These are phyloP conservation scores for Hypsizygus marmoreus DNA, from an alignment of 768 basidiomycete genomes.

Conservation along the genomic window DNA sequence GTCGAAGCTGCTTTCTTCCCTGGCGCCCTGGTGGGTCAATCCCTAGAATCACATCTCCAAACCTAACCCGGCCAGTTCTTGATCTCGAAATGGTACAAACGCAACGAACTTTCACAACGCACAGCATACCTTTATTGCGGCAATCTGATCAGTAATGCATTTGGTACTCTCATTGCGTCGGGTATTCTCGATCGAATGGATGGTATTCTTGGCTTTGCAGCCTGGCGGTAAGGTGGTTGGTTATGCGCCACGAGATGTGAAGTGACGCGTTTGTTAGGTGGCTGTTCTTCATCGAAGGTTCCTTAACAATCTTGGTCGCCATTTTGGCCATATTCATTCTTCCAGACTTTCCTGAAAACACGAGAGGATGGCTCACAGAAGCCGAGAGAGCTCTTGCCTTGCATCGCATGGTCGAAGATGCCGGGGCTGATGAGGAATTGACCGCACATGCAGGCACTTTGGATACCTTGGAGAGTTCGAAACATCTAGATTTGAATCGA, in stretches of 20 bases:
- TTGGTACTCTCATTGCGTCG: constrained; percentile 81
- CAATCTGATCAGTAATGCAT: constrained; percentile 82
- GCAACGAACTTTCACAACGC: constrained; percentile 70
- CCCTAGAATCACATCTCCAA: neutral
- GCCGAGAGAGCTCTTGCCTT: constrained; percentile 63
- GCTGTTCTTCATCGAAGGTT: constrained; percentile 78
- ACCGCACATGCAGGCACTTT: constrained; percentile 28
- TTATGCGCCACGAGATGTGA: neutral
- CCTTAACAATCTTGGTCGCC: constrained; percentile 57
- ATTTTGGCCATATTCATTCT: constrained; percentile 65
- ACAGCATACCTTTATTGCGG: constrained; percentile 76
- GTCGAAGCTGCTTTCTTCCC: constrained; percentile 75
- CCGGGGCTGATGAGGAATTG: constrained; percentile 51
- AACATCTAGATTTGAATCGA: constrained; percentile 20
- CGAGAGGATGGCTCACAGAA: constrained; percentile 57
- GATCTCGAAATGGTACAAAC: constrained; percentile 79
- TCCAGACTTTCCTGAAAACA: constrained; percentile 79
- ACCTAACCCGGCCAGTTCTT: constrained; percentile 41
- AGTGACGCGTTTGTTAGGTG: constrained; percentile 44
- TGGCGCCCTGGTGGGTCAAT: constrained; percentile 45
- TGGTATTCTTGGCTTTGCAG: constrained; percentile 69
- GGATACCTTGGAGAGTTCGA: neutral
- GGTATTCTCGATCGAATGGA: constrained; percentile 78
- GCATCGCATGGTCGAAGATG: constrained; percentile 68
- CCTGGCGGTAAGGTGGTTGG: constrained; percentile 64